Base-by-base conservation (phyloP, 78 protist genomes). In the Dictyostelium capitatum region DNA sequence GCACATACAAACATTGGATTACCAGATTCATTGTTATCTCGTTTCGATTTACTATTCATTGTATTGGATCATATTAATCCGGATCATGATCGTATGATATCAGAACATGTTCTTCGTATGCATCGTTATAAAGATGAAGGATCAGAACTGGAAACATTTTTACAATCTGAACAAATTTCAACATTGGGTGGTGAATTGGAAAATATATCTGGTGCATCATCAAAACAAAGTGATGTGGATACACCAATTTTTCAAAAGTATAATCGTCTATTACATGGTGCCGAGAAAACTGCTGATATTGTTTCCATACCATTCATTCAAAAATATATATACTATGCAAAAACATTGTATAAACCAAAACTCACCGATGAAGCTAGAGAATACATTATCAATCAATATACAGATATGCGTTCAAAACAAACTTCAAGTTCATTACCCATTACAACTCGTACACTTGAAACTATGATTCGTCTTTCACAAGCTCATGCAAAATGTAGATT, bases 31-130 rank as follows among this genome's bases (percentile, higher is more conserved):
- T 96, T 99, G 12, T 95, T 99, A 77, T 99, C 99, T 0, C 99
- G 99, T 80, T 99, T 99, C 82, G 99, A 99, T 82, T 92, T 99
- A 14, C 91, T 99, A 78, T 99, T 99, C 95, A 98, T 99, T 50
- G 98, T 99, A 3, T 41, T 95, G 30, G 97, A 95, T 73, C 43
- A 79, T 8, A 77, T 78, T 3, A 80, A 84, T 25, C 83, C 96
- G 1, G 89, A 92, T 59, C 95, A 83, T 12, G 98, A 98, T 50
- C 15, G 98, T 7, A 32, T 4, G 14, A 96, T 98, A 11, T 57
- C 97, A 1, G 95, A 72, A 15, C 99, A 98, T 87, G 97, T 99
- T 15, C 97, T 99, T 17, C 73, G 95, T 20, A 94, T 96, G 97
- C 99, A 99, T 81, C 73, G 92, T 25, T 89, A 90, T 89, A 56